phyloP scores from a whole-genome alignment of 2,329 filamentous ascomycete genomes.

The Penicillium sp. region DNA sequence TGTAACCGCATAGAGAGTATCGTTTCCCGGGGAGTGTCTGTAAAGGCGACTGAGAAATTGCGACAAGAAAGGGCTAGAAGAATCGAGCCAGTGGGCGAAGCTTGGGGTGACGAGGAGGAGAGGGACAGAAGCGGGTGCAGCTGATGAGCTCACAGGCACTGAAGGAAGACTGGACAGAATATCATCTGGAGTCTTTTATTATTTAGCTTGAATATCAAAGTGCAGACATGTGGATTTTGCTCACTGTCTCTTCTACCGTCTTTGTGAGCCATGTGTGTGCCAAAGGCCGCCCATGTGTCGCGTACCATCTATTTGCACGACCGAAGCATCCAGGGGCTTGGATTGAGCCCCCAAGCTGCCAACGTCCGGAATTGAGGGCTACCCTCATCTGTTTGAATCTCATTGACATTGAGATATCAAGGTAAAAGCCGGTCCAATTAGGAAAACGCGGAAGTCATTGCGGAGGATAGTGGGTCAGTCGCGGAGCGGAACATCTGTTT shows the following conservation, averaged over 20 bases:
- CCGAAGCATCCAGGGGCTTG: constrained; percentile 1
- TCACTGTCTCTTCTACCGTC: constrained; percentile 31
- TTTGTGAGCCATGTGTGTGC: constrained; percentile 37
- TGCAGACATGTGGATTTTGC: neutral
- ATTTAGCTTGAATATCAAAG: neutral
- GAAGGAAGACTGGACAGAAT: constrained; percentile 29
- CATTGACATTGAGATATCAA: constrained; percentile 25
- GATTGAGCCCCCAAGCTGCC: constrained; percentile 6
- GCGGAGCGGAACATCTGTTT: constrained; percentile 12
- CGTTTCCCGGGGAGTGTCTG: constrained; percentile 6
- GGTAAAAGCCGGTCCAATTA: neutral
- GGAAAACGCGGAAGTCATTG: constrained; percentile 14
- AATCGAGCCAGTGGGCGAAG: constrained; percentile 39
- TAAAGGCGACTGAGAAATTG: constrained; percentile 32
- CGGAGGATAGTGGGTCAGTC: constrained; percentile 7
- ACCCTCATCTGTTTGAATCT: constrained; percentile 20
- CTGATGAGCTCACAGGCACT: constrained; percentile 10
- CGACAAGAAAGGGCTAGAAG: constrained; percentile 31
- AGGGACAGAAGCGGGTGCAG: constrained; percentile 24
- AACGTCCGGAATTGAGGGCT: constrained; percentile 9
- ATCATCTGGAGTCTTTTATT: constrained; percentile 29
- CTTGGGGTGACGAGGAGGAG: constrained; percentile 39
- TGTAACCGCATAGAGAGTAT: constrained; percentile 30
- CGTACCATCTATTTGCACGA: constrained; percentile 14
- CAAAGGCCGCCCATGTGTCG: constrained; percentile 20